Base-by-base conservation (phyloP, 257 asterid genomes). In the Craterostigma plantagineum region DNA sequence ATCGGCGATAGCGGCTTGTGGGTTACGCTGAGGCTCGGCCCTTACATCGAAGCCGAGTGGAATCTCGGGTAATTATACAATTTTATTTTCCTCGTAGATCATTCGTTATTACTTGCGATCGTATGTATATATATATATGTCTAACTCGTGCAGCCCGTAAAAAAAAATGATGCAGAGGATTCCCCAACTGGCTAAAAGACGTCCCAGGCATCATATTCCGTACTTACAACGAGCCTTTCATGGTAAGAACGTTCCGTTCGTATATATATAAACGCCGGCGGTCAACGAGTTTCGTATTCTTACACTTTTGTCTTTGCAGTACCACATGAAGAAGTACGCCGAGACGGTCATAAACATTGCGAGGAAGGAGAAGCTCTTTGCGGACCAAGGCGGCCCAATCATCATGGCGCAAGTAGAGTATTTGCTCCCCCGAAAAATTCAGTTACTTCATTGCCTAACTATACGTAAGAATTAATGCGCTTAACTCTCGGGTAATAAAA, bases 1-100 rank as follows among this genome's bases (percentile, higher is more conserved):
- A 50, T 87, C 7, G 79, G 63, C 10, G 86, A 76, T 6, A 54
- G 46, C 35, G 98, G 81, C 4, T 9, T 90, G 72, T 82, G 77
- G 67, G 98, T 75, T 0, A 82, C 86, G 3, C 95, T 90, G 42
- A 61, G 98, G 39, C 54, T 90, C 50, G 98, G 98, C 35, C 98
- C 98, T 45, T 83, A 68, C 55, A 71, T 90, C 13, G 98, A 90
- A 61, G 92, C 94, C 7, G 98, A 90, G 70, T 82, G 98, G 98
- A 86, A 74, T 63, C 30, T 64, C 15, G 96, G 96, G 96, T 23
- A 23, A 2, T 23, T 23, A 23, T 2, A 23, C 2, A 23, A 23
- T n/a, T n/a, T n/a, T n/a, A n/a, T 23, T 23, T 23, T 23, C 30
- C 30, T 23, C 30, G 30, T 23, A 2, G 30, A 23, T 23, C 30